Base-by-base conservation (phyloP, 179 eudicot species). In the Carnegiea gigantea region DNA sequence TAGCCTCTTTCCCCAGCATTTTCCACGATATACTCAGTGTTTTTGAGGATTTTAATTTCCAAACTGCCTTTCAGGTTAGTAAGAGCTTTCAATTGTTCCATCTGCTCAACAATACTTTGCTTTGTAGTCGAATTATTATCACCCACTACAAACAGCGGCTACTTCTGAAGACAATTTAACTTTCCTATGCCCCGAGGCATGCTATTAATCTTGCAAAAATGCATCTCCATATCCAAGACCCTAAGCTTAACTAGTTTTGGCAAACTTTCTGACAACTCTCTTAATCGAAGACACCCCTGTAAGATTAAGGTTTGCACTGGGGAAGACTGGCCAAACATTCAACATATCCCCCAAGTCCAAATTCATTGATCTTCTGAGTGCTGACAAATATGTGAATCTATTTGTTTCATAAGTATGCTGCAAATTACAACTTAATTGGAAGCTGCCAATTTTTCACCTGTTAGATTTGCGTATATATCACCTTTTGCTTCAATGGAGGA, bases 181-280 rank as follows among this genome's bases (percentile, higher is more conserved):
- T 80, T 75, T 38, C 82, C 84, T 57, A 88, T 79, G 36, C 84
- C 79, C 48, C 21, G 1, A 70, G 92, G 90, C 86, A 81, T 81
- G 20, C 26, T 38, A 36, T 10, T 68, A n/a, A 85, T 44, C n/a
- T n/a, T n/a, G n/a, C n/a, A n/a, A n/a, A n/a, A 3, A 11, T 1
- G 4, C 5, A 44, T n/a, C 4, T 26, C 11, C 24, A 79, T 81
- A 70, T 86, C 80, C 21, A 90, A 80, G 65, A 86, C 79, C 49
- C 86, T 76, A 33, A 90, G 87, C 71, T 80, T 86, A n/a, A 60
- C 74, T 28, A 88, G 15, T 36, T 65, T 83, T 10, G 76, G 40
- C 82, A 87, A 59, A 38, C 57, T 82, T 18, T 36, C 11, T 2
- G 92, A 90, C 59, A 89, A 40, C 80, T 78, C 64, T 33, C 0